Conservation (phyloP, 208 protist species). For the Trichomonas vaginalis region DNA sequence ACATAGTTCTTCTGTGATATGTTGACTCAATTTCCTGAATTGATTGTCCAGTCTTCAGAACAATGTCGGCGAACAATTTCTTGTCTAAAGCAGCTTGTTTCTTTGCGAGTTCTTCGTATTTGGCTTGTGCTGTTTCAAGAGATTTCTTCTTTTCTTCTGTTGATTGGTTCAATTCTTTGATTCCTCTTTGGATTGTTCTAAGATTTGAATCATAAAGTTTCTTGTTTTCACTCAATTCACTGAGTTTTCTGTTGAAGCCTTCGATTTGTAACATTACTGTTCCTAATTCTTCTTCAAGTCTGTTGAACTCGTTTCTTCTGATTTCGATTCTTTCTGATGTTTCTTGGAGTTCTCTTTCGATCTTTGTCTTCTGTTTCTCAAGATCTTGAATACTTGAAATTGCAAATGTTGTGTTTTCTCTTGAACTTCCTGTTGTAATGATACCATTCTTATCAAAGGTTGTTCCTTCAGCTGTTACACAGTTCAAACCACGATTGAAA, state of each 20-base stretch:
- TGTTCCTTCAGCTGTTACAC: constrained; percentile 30
- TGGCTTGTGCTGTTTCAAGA: not conserved
- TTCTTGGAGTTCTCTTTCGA: not conserved
- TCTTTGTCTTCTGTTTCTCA: not conserved
- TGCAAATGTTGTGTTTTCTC: not conserved
- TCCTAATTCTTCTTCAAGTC: not conserved
- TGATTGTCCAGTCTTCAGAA: not conserved
- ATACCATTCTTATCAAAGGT: constrained; percentile 32
- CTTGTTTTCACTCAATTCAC: not conserved
- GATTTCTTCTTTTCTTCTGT: not conserved
- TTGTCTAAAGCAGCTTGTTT: not conserved
- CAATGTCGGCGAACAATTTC: not conserved
- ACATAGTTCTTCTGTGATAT: not conserved
- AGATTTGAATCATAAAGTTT: not conserved
- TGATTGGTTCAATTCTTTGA: not conserved
- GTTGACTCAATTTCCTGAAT: not conserved
- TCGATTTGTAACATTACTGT: not conserved
- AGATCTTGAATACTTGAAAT: not conserved
- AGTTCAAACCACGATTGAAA: constrained; percentile 15
- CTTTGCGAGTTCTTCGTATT: not conserved
- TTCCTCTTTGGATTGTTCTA: not conserved
- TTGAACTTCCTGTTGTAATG: constrained; percentile 30
- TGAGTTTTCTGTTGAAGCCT: not conserved
- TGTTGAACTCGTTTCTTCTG: not conserved
- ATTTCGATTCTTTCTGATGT: not conserved